Percentiles rank a stretch among this genome's conserved stretches.
Evolutionary conservation across 2,329 filamentous ascomycete species (phyloP).

Genomic region (Juglanconis juglandina): DNA sequence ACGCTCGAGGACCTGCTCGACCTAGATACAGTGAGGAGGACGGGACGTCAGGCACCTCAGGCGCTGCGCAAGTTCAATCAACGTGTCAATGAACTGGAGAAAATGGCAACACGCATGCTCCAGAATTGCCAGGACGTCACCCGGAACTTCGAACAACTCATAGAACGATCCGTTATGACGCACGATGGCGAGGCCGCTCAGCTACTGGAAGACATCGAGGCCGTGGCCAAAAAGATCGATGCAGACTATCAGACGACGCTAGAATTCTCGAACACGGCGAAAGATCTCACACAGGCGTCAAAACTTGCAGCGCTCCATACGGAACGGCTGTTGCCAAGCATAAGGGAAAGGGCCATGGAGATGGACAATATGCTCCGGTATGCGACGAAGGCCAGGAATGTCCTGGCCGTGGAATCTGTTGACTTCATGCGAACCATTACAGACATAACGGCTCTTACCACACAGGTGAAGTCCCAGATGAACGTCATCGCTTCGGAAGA

Average conservation of each 20-base stretch:
- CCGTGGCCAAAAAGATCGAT: conserved; percentile 79
- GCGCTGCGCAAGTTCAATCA: conserved; percentile 57
- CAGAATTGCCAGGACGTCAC: conserved; percentile 59
- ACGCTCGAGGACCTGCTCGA: conserved; percentile 76
- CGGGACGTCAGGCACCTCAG: conserved; percentile 61
- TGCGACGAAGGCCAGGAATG: conserved; percentile 64
- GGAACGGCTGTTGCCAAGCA: conserved; percentile 56
- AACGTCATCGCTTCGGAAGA: conserved; percentile 69
- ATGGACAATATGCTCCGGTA: conserved; percentile 60
- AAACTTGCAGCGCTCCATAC: conserved; percentile 63
- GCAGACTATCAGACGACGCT: conserved; percentile 80
- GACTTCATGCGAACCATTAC: conserved; percentile 81
- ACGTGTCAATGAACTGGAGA: conserved; percentile 60
- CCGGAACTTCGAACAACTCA: conserved; percentile 59
- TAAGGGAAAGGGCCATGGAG: conserved; percentile 54
- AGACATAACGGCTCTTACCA: conserved; percentile 71
- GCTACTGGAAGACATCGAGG: conserved; percentile 79
- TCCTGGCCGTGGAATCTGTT: conserved; percentile 61
- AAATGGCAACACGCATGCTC: conserved; percentile 57
- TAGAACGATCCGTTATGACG: conserved; percentile 50
- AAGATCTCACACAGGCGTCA: conserved; percentile 58
- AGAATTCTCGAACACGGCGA: conserved; percentile 61
- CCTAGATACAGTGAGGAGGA: conserved; percentile 66
- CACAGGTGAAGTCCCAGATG: conserved; percentile 69
- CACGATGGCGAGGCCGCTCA: conserved; percentile 63